Evolutionary conservation across 2,329 filamentous ascomycete species (phyloP).

Genomic region (Fusarium pininemorale): DNA sequence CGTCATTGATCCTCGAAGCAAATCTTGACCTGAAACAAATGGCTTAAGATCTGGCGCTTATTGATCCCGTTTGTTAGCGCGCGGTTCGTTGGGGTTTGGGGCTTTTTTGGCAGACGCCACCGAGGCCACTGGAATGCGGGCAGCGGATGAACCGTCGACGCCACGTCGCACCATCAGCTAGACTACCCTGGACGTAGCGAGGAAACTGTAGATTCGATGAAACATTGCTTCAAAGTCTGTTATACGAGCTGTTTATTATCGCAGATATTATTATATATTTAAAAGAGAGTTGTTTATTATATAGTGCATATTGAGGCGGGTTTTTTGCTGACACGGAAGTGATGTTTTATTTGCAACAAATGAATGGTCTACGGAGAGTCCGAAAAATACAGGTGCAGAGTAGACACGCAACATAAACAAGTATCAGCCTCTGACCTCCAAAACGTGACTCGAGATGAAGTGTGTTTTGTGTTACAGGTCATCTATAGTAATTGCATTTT

Average conservation of each 20-base stretch:
- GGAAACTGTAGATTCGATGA: neutral
- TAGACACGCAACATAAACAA: rapidly evolving
- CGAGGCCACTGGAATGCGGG: neutral
- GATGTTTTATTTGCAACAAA: too few relatives aligned
- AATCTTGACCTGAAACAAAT: constrained; percentile 19
- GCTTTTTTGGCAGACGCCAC: neutral
- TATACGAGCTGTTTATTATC: too few relatives aligned
- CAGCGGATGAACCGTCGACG: neutral
- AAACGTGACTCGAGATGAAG: too few relatives aligned
- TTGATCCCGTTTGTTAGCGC: constrained; percentile 7
- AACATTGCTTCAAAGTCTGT: neutral
- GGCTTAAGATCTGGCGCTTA: constrained; percentile 11
- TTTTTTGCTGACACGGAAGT: too few relatives aligned
- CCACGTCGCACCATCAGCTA: neutral
- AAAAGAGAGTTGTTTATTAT: too few relatives aligned
- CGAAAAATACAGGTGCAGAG: too few relatives aligned
- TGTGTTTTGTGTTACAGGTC: too few relatives aligned
- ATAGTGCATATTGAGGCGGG: too few relatives aligned
- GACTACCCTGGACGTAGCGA: constrained; percentile 4
- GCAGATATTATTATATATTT: too few relatives aligned
- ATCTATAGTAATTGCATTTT: too few relatives aligned
- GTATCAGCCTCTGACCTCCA: too few relatives aligned
- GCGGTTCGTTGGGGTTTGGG: constrained; percentile 9
- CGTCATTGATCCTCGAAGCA: neutral
- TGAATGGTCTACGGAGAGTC: rapidly evolving